Base-by-base conservation (phyloP, 768 basidiomycete species). In the Hygrophorus russula region DNA sequence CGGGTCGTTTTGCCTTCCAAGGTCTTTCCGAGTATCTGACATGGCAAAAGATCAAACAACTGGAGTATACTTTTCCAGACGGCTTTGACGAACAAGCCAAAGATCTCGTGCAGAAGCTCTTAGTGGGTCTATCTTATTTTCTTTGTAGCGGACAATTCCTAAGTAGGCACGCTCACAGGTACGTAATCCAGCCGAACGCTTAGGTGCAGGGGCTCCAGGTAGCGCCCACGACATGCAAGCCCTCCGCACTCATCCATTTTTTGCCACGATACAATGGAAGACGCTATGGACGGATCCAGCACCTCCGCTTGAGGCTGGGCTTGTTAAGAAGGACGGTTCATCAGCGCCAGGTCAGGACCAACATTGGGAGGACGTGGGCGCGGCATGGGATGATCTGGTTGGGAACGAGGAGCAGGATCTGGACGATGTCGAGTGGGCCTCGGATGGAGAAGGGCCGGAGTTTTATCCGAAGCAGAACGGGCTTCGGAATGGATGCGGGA, bases 11-110 rank as follows among this genome's bases (percentile, higher is more conserved):
- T 51, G 87, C 92, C 1, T 99, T 99, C 67, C 77, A 86, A 49
- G 92, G 84, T 3, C 68, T 80, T 5, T 91, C 92, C 0, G 90
- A 97, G 47, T 97, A 93, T 56, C 76, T 96, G 46, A 96, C 86
- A 27, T 93, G 91, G 76, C 83, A 96, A 56, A 91, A 90, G 65
- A 88, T 98, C 63, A 85, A 92, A 62, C 72, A 78, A 36, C 68
- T 87, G 37, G 84, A 94, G 36, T 97, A 91, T 63, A 68, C 75
- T 15, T 88, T 92, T 56, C 91, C 94, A 0, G 80, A 82, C 7
- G 82, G 77, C 1, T 93, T 96, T 53, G 88, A 94, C 54, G 66
- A 71, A 36, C 71, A 81, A 32, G 91, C 90, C 3, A 75, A 77
- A 51, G 87, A 90, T 59, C 69, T 99, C 37, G 73, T 98, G 14